Percentiles rank a stretch among this genome's conserved stretches.
Evolutionary conservation across 345 rosid species (phyloP).

Genomic region (Dovyalis caffra): DNA sequence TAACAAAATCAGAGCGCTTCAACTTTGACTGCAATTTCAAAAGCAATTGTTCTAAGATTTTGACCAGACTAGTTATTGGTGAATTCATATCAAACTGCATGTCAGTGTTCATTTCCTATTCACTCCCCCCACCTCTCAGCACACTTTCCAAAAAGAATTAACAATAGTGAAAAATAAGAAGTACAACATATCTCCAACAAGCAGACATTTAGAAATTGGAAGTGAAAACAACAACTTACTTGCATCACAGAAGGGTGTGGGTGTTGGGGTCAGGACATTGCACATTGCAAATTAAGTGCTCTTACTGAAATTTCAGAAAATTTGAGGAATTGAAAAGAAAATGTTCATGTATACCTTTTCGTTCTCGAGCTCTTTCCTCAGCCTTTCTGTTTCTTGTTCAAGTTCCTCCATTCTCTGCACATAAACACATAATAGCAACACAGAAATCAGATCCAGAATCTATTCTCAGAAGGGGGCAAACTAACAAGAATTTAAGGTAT

Average conservation of each 20-base stretch:
- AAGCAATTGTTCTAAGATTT: no score
- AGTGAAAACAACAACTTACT: not conserved
- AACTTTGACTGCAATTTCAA: no score
- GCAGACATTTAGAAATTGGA: not conserved
- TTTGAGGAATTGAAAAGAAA: conserved; percentile 10
- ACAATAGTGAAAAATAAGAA: not conserved
- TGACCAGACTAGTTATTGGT: no score
- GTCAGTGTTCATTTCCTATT: no score
- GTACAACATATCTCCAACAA: not conserved
- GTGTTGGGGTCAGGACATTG: not conserved
- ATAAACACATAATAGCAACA: conserved; percentile 21
- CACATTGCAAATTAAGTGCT: not conserved
- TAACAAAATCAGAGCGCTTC: no score
- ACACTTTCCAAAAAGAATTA: not conserved
- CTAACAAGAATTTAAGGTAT: no score
- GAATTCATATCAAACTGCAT: no score
- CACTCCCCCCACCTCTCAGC: no score
- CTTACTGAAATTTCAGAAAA: not conserved
- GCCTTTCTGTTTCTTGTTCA: conserved; percentile 54
- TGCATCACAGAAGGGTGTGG: not conserved
- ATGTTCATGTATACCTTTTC: conserved; percentile 71
- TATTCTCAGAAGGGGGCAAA: not conserved
- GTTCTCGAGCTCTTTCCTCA: conserved; percentile 66
- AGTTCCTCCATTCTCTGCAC: conserved; percentile 84
- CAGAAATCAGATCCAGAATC: conserved; percentile 12